Percentiles rank a stretch among this genome's conserved stretches.
Evolutionary conservation across 345 rosid genomes (phyloP).

Genomic region (Eucalyptus melliodora): DNA sequence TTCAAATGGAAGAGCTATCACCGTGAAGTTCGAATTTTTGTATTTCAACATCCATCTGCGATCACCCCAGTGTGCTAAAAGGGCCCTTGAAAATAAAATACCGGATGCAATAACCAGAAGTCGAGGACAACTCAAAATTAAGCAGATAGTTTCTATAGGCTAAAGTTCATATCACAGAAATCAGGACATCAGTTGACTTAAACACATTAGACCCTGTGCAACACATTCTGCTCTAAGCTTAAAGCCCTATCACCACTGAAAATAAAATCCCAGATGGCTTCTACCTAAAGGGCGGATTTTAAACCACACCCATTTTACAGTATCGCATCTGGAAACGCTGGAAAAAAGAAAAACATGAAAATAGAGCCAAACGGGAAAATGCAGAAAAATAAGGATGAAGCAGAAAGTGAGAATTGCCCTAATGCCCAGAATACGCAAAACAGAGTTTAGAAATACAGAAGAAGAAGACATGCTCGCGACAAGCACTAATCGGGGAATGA

Average conservation of each 20-base stretch:
- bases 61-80: neutral
- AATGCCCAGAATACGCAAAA: neutral
- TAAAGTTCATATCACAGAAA: neutral
- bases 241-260: neutral
- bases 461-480: neutral
- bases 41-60: neutral
- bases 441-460: neutral
- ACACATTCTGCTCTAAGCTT: neutral
- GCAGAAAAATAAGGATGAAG: neutral
- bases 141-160: neutral
- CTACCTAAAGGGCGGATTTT: neutral
- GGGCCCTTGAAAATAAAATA: neutral
- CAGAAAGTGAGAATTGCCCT: neutral
- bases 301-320: neutral
- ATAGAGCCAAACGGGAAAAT: neutral
- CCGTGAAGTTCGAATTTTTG: neutral
- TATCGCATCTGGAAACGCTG: neutral
- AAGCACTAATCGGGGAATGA: neutral
- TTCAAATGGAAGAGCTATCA: neutral
- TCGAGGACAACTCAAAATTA: neutral
- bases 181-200: neutral
- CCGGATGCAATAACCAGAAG: neutral
- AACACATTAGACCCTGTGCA: neutral
- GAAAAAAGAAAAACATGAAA: neutral
- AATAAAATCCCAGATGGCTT: neutral